Conservation (phyloP, 2,329 filamentous ascomycete species). For the Coniochaeta sp. region DNA sequence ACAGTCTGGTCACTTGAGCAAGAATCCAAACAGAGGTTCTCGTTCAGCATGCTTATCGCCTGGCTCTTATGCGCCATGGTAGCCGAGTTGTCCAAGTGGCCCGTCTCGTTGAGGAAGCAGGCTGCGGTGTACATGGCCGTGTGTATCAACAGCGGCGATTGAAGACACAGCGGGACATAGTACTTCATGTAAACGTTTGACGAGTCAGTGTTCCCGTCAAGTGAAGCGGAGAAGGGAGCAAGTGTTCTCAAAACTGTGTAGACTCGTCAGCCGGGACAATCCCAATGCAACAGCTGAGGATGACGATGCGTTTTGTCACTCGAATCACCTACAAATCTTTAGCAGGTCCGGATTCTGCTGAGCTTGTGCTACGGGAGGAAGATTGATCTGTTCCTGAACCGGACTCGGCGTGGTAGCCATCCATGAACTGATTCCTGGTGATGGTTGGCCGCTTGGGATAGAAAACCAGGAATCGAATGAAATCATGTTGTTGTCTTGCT, state of each 20-base stretch:
- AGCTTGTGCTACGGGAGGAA: slow-evolving; percentile 16
- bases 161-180: slow-evolving; percentile 39
- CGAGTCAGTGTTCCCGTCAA: slow-evolving; percentile 39
- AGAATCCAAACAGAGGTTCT: slow-evolving; percentile 30
- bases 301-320: neutral
- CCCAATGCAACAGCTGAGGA: too few relatives aligned
- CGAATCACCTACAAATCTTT: slow-evolving; percentile 33
- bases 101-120: slow-evolving; percentile 43
- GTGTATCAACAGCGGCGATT: slow-evolving; percentile 41
- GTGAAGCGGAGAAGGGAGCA: slow-evolving; percentile 41
- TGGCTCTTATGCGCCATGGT: slow-evolving; percentile 34
- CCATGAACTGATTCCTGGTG: neutral
- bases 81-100: slow-evolving; percentile 35
- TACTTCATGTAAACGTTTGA: slow-evolving; percentile 36
- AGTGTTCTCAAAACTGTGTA: slow-evolving; percentile 37
- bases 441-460: slow-evolving; percentile 12
- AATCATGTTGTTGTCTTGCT: slow-evolving; percentile 9
- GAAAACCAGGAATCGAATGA: slow-evolving; percentile 15
- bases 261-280: too few relatives aligned
- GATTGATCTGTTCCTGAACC: neutral
- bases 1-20: slow-evolving; percentile 38
- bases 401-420: neutral
- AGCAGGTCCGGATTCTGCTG: slow-evolving; percentile 40
- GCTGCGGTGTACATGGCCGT: slow-evolving; percentile 43
- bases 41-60: slow-evolving; percentile 38